Evolutionary conservation across 2,329 filamentous ascomycete genomes (phyloP), one percentile per base, ranked within the genome.

Genomic region (Parasarocladium wereldwijsianum): DNA sequence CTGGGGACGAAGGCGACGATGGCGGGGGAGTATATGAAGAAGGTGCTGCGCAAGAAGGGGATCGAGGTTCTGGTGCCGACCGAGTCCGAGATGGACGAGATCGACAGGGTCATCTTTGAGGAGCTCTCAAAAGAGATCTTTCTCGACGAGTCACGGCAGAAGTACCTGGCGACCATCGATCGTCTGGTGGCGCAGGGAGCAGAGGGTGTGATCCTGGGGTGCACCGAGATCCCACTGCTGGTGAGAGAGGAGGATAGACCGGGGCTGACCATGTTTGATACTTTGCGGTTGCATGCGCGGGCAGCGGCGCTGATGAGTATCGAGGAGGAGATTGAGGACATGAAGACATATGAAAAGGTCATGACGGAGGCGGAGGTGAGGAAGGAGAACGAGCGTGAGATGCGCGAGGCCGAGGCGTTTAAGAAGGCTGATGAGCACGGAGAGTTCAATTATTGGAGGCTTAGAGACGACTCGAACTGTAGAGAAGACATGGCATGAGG

Each of bases 171-270:
- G 2, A 34, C 34, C 15, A 32, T 39, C 7, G 36, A 36, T 17
- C 23, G 23, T 3, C 19, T 39, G 30, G 33, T 38, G 2, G 8
- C 19, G 17, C 31, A 32, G 13, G 37, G 37, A 12, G 34, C 34
- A 17, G 29, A 39, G 20, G 33, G 36, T 6, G 37, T 36, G 6
- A 32, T 34, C 8, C 17, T 36, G 5, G 37, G 36, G 4, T 38
- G 10, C 28, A 23, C 43, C 39, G 49, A 34, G 27, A 34, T 38
- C n/a, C 32, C 34, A n/a, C 26, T 36, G 14, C 28, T 39, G 12
- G 34, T 39, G 31, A 28, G 29, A 29, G 34, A 40, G 22, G 24
- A 33, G 12, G 31, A 38, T 21, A 23, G 37, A 12, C 31, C 30
- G 7, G 12, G 14, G 13, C 5, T 39, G 14, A 36, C 36, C 2